A percentile compares a stretch with the other conserved stretches of the same genome.
These are phyloP conservation scores for Termitomyces sp. DNA, from an alignment of 768 basidiomycete genomes.

Conservation along the genomic window DNA sequence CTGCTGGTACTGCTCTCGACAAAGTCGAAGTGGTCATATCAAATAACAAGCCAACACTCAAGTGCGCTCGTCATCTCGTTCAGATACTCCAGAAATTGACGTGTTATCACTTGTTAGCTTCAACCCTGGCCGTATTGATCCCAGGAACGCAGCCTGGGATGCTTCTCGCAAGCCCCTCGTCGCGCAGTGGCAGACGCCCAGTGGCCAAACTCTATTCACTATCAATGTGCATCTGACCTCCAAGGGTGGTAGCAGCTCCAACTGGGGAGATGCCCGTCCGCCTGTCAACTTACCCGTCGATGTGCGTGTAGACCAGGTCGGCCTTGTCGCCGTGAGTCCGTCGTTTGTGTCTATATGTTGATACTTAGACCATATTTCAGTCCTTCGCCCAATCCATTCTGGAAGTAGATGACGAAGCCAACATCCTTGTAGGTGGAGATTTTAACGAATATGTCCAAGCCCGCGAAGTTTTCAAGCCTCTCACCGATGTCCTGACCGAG, in stretches of 20 bases:
- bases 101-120: constrained; percentile 30
- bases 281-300: constrained; percentile 50
- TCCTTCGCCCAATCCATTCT: constrained; percentile 44
- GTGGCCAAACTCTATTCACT: constrained; percentile 45
- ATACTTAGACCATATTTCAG: constrained; percentile 21
- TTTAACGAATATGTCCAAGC: constrained; percentile 58
- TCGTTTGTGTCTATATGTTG: neutral
- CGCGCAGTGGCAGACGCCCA: constrained; percentile 45
- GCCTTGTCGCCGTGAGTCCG: constrained; percentile 41
- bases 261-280: constrained; percentile 50
- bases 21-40: constrained; percentile 31
- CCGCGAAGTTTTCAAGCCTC: constrained; percentile 42
- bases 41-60: constrained; percentile 31
- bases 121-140: constrained; percentile 61
- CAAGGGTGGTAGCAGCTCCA: constrained; percentile 51
- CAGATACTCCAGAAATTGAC: neutral
- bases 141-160: constrained; percentile 48
- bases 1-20: constrained; percentile 43
- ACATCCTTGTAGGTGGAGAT: constrained; percentile 52
- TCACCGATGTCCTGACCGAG: constrained; percentile 37
- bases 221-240: constrained; percentile 57
- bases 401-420: constrained; percentile 34
- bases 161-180: constrained; percentile 56
- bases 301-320: constrained; percentile 44
- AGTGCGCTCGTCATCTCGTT: constrained; percentile 23